A percentile compares a stretch with the other conserved stretches of the same genome.
These are phyloP conservation scores for Microascus cirrosus DNA, from an alignment of 2,329 filamentous ascomycete genomes.

Conservation along the genomic window DNA sequence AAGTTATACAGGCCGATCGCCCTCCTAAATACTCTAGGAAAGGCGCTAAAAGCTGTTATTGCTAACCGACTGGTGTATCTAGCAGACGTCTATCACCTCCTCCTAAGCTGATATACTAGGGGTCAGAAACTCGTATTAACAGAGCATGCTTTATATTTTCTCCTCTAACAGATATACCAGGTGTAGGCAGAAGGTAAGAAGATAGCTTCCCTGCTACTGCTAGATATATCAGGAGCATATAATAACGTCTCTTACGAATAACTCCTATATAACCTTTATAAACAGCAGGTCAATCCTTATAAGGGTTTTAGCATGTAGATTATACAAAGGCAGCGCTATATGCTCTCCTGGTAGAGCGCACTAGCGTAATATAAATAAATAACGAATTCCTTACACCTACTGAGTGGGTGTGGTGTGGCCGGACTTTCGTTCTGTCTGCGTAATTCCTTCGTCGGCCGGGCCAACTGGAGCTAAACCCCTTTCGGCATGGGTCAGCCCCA, in stretches of 20 bases:
- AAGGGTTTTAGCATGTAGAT: too few relatives aligned
- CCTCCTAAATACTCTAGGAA: conserved; percentile 9
- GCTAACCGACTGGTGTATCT: conserved; percentile 8
- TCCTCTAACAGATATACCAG: conserved; percentile 8
- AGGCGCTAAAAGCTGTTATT: conserved; percentile 8
- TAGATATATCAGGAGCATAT: conserved; percentile 7
- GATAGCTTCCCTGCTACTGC: conserved; percentile 8
- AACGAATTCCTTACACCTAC: too few relatives aligned
- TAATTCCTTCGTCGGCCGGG: too few relatives aligned
- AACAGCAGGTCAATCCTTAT: too few relatives aligned
- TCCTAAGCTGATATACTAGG: conserved; percentile 5
- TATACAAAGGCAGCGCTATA: too few relatives aligned
- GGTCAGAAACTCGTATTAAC: conserved; percentile 6
- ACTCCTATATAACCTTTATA: too few relatives aligned
- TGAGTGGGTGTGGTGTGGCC: too few relatives aligned
- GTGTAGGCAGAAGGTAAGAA: conserved; percentile 6
- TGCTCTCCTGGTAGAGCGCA: too few relatives aligned
- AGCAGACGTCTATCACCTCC: conserved; percentile 5
- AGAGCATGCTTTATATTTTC: conserved; percentile 8
- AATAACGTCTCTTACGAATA: conserved; percentile 7
- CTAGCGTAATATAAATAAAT: too few relatives aligned
- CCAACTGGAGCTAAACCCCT: too few relatives aligned
- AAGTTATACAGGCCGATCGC: conserved; percentile 11
- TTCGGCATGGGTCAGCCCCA: too few relatives aligned
- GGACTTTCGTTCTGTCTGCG: too few relatives aligned